Conservation (phyloP, 2,329 filamentous ascomycete species). For the Colletotrichum tofieldiae region DNA sequence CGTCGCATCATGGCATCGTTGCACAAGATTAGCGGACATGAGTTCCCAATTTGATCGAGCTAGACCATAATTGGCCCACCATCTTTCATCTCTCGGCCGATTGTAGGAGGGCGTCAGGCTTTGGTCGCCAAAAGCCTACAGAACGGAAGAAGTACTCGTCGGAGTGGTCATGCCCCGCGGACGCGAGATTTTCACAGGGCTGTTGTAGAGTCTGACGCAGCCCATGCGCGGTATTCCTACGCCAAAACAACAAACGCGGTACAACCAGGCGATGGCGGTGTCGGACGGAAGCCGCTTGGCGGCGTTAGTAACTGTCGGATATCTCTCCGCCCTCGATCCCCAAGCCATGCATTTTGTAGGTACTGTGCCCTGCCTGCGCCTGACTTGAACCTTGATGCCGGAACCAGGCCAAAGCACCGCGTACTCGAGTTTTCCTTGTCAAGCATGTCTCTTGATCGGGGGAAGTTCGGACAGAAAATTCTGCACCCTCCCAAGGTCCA, state of each 20-base stretch:
- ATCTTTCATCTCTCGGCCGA: constrained; percentile 38
- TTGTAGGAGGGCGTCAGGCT: constrained; percentile 34
- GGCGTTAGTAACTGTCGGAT: constrained; percentile 38
- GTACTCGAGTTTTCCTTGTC: constrained; percentile 14
- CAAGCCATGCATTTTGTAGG: constrained; percentile 4
- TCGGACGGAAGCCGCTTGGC: constrained; percentile 39
- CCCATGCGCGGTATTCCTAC: not conserved
- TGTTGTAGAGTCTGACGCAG: constrained; percentile 8
- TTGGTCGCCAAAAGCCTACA: constrained; percentile 26
- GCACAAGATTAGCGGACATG: constrained; percentile 41
- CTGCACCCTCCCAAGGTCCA: constrained; percentile 34
- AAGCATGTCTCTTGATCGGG: constrained; percentile 29
- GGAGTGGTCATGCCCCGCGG: constrained; percentile 27
- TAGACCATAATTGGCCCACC: constrained; percentile 15
- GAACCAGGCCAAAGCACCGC: constrained; percentile 34
- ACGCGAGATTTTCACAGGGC: constrained; percentile 37
- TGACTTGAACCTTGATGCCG: constrained; percentile 41
- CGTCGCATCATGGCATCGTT: constrained; percentile 29
- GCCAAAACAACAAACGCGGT: constrained; percentile 24
- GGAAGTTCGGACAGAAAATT: constrained; percentile 40
- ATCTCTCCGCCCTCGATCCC: constrained; percentile 36
- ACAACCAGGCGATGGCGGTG: constrained; percentile 6
- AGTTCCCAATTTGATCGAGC: constrained; percentile 36
- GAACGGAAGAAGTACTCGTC: constrained; percentile 16
- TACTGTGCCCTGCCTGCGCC: constrained; percentile 12